Evolutionary conservation across 1,284 basidiomycete genomes (phyloP).

Genomic region (Fistulina hepatica): DNA sequence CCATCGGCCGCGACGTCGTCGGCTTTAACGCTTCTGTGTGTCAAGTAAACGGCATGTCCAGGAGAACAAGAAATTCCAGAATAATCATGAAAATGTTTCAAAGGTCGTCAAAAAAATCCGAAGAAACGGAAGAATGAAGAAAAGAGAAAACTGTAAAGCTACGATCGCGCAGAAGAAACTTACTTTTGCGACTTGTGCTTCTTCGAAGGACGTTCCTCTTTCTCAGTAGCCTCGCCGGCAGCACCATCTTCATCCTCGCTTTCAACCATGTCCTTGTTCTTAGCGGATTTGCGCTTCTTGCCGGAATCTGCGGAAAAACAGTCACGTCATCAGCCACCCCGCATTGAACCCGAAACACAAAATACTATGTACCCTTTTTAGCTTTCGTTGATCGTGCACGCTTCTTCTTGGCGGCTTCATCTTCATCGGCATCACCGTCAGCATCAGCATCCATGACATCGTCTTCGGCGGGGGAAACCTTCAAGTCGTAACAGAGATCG

Average conservation of each 20-base stretch:
- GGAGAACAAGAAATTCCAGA: too few species aligned
- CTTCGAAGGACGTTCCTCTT: conserved; percentile 4
- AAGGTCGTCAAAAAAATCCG: neutral
- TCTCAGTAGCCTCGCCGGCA: conserved; percentile 5
- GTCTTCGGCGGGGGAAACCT: too few species aligned
- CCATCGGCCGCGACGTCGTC: neutral
- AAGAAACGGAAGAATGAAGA: neutral
- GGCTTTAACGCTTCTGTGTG: too few species aligned
- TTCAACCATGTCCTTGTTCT: conserved; percentile 14
- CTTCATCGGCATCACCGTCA: neutral
- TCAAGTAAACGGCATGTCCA: too few species aligned
- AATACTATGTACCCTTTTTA: too few species aligned
- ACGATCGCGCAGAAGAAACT: too few species aligned
- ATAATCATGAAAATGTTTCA: neutral
- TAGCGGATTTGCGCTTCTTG: conserved; percentile 10
- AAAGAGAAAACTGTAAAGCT: neutral
- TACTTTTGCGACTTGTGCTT: conserved; percentile 2
- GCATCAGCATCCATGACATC: too few species aligned
- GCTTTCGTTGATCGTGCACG: too few species aligned
- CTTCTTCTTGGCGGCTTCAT: neutral
- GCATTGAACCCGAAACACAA: too few species aligned
- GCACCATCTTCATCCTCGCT: conserved; percentile 12
- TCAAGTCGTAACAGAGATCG: too few species aligned
- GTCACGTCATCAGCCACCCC: too few species aligned
- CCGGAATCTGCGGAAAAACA: neutral